Evolutionary conservation across 225 moss, liverwort and hornwort genomes (phyloP), one percentile per base, ranked within the genome.

Genomic region (Sphagnum tenellum): DNA sequence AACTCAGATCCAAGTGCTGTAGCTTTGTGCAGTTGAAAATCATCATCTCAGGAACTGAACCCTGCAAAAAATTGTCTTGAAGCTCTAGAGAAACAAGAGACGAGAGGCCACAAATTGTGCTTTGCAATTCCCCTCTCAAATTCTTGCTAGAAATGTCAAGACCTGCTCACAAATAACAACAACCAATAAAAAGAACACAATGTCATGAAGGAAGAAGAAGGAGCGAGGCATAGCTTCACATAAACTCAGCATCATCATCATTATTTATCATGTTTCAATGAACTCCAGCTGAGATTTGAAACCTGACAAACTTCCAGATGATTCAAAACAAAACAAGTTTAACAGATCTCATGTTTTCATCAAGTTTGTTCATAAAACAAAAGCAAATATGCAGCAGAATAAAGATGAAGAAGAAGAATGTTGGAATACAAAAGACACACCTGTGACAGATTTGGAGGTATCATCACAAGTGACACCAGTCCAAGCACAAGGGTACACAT

Each of bases 391-490:
- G 29, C 29, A 29, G 29, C 29, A 29, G 29, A 29, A 29, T 29
- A 29, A 29, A 29, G 29, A 29, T 29, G 29, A 29, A 58, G 14
- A 13, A 58, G 6, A 13, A 2, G 58, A 13, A 5, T 13, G 12
- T 8, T 61, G 61, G 12, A 7, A 61, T 61, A 3, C 14, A 46
- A 9, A 61, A 13, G 3, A 64, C 47, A 9, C 62, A 80, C 84
- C 77, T 64, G 71, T 64, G 56, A 84, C 71, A 48, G 52, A 57
- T 48, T 75, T 68, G 8, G 29, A 29, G 29, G 62, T 68, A 4
- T 57, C 8, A 63, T 68, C 66, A 69, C 84, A 84, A 2, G 50
- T 12, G 54, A 84, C 47, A 59, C 84, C 77, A 2, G 80, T 84
- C 84, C 84, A 84, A 63, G 48, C 57, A 64, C 84, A 84, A 3